Base-by-base conservation (phyloP, 345 rosid genomes). In the Atalantia buxifolia region DNA sequence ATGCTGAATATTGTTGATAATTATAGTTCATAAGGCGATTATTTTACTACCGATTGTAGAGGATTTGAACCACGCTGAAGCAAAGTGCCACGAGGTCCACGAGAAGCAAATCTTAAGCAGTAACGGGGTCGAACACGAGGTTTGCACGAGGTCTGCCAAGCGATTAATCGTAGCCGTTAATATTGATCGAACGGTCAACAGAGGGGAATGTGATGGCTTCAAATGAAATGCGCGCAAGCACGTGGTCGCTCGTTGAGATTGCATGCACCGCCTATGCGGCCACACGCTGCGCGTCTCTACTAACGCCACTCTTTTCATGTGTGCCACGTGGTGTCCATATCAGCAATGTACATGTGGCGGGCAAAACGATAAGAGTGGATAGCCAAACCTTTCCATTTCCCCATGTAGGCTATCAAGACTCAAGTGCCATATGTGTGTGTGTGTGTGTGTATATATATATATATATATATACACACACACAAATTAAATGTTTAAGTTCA, bases 181-280 rank as follows among this genome's bases (percentile, higher is more conserved):
- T 38, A 4, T 9, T 21, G 1, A 76, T 83, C 78, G 0, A 13
- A 71, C 81, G 79, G 80, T 71, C 2, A 21, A 76, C 3, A 57
- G 4, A 1, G 40, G 62, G 21, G 56, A 68, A 2, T 22, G 38
- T 0, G 68, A 72, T 64, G 72, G 81, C 6, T 53, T 22, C 38
- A 1, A 22, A 61, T 9, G 33, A 22, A 8, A 22, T 0, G 72
- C 38, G 4, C 65, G 38, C 18, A n/a, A 45, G 66, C 87, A 86
- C 89, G 89, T 80, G 88, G 78, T 68, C 63, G 74, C 91, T 86
- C 85, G 84, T 81, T 84, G 71, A 50, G 36, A 67, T 57, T 83
- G 88, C 85, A 84, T 81, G 91, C 72, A 81, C 65, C 4, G 69
- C 79, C 69, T 48, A 36, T 30, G 87, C 78, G 38, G 76, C 16